Base-by-base conservation (phyloP, 139 green algal species). In the Medakamo hakoo region DNA sequence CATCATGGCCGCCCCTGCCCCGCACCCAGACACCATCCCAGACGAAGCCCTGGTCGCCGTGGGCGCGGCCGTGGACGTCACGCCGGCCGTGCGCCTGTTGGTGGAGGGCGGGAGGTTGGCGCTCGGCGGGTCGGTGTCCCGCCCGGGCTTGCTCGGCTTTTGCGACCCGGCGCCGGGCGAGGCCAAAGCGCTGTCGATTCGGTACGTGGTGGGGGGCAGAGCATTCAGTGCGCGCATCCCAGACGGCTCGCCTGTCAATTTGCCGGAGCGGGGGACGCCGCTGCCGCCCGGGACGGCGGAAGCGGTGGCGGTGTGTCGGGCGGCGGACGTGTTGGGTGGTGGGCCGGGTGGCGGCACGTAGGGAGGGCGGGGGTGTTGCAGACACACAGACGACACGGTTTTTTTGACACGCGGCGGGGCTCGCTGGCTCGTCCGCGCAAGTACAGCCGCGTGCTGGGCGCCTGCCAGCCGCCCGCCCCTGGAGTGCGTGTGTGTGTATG, bases 61-160 rank as follows among this genome's bases (percentile, higher is more conserved):
- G n/a, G n/a, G n/a, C 28, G 59, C 73, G 1, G 61, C 73, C 5
- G 67, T 72, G 3, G 78, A 84, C 30, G 78, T 84, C 27, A 84
- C 78, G 22, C 26, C 69, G 4, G 73, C 76, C 2, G 31, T 76
- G 26, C 76, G 76, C 31, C 83, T 78, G 26, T 63, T 84, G 60
- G 59, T 70, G 20, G 55, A 74, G 1, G 27, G 64, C 55, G 24
- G 73, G 28, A 60, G 58, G 56, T 0, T 40, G 5, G 9, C 49
- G 25, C 30, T 55, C 18, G 9, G 49, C 25, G 27, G 4, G 3
- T 49, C 57, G n/a, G n/a, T 4, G 27, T 59, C 71, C 5, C 82
- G 80, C 64, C 61, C 48, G 25, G 73, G 73, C 4, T 59, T 84
- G 60, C 71, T 85, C 63, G 79, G 79, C 55, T 85, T 85, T 29